phyloP scores from a whole-genome alignment of 495 filamentous ascomycete species.

The Polyplosphaeria fusca region DNA sequence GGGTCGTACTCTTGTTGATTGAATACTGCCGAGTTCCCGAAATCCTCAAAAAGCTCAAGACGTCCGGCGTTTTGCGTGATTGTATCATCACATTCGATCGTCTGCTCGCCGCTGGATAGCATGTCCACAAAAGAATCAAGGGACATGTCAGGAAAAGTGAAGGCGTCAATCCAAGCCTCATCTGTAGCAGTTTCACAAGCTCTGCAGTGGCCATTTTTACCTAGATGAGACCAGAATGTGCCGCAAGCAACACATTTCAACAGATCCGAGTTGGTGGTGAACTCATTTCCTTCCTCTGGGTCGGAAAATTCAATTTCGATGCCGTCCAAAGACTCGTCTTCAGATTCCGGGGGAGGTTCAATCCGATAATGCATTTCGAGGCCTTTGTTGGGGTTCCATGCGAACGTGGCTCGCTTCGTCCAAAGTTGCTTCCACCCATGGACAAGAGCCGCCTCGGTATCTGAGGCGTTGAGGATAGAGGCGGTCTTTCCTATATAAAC shows the following conservation, averaged over 20 bases:
- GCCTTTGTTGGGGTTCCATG: constrained; percentile 12
- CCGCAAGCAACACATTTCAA: constrained; percentile 11
- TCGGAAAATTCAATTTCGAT: constrained; percentile 20
- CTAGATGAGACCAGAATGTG: constrained; percentile 12
- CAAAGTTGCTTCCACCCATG: constrained; percentile 12
- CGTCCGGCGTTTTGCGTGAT: no score
- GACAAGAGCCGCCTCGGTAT: constrained; percentile 6
- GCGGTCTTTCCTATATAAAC: constrained; percentile 24
- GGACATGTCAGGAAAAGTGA: background rate
- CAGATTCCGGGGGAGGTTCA: constrained; percentile 12
- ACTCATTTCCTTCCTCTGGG: constrained; percentile 2
- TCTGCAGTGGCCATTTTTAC: constrained; percentile 8
- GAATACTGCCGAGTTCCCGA: no score
- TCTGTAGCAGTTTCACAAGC: background rate
- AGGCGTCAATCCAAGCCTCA: background rate
- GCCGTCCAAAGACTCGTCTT: constrained; percentile 16
- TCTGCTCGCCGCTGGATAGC: no score
- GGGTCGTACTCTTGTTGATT: no score
- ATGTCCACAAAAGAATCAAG: no score
- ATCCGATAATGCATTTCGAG: constrained; percentile 28
- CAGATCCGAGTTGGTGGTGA: constrained; percentile 7
- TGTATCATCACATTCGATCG: no score
- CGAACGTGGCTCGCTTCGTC: constrained; percentile 25
- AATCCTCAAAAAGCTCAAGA: no score
- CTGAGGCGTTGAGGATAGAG: constrained; percentile 8